Evolutionary conservation across 257 asterid genomes (phyloP), one percentile per base, ranked within the genome.

Genomic region (Solanum lycopersicoides): DNA sequence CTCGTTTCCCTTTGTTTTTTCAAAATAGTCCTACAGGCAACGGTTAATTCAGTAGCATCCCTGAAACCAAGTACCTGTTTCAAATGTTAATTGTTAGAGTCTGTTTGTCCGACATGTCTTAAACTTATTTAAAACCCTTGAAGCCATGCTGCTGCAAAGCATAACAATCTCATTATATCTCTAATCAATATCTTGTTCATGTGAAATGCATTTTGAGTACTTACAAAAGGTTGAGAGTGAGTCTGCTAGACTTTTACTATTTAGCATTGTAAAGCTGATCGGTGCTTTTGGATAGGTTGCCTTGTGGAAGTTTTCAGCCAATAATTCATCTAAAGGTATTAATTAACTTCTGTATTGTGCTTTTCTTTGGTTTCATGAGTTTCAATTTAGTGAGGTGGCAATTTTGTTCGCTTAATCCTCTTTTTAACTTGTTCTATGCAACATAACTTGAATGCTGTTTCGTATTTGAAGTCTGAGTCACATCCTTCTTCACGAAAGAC

Each of bases 281-380:
- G 35, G 21, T n/a, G 66, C 30, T 86, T 88, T 91, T 90, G 68
- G 85, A 88, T 93, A 97, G 98, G 98, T 97, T 91, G 99, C 98
- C 35, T 89, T 97, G 83, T 97, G 98, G 98, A 95, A 93, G 90
- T 97, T 95, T 91, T 91, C 92, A 50, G 86, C 89, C 87, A 89
- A 92, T 73, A 92, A 84, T 89, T 89, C 97, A 89, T 92, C 92
- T 65, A 86, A 92, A 94, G 98, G 99, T 97, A 94, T 87, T 89
- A 82, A 60, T 18, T 82, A 32, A 30, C 44, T 50, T 50, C 44
- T 82, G 28, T 47, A 50, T 82, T 80, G 66, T 25, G 30, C 30
- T 82, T 45, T 82, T 82, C 28, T 20, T 50, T 82, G 68, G 30
- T 82, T 82, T 82, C 45, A 32, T 32, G 66, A 32, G 44, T 30